Base-by-base conservation (phyloP, 306 rosid genomes). In the Lathyrus oleraceus region DNA sequence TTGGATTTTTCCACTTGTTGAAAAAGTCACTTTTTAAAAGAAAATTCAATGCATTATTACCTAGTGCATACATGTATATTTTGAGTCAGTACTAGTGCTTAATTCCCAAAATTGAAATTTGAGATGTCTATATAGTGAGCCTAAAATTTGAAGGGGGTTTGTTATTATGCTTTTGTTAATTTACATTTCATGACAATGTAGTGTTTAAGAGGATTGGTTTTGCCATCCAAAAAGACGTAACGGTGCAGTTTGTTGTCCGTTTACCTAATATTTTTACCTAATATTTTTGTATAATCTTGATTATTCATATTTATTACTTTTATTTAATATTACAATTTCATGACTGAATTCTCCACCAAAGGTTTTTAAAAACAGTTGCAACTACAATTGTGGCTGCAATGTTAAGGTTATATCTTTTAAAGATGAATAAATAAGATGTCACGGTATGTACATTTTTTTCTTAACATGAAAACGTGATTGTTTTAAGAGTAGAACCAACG, bases 61-160 rank as follows among this genome's bases (percentile, higher is more conserved):
- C 28, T 35, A 0, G 59, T 51, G 60, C 60, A 39, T 61, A 12
- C 45, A n/a, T 43, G 66, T 69, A 51, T 40, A 52, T 35, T 71
- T 44, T 61, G 71, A 76, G 71, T 28, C 1, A 53, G 61, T 56
- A 56, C 38, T 3, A 1, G 43, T 76, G 60, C 61, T 42, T n/a
- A 7, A 53, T 62, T 40, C 43, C 44, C 32, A 44, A 20, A 20
- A 13, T 20, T 77, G 77, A 71, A 57, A 48, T 65, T 9, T 65
- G 28, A 57, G 53, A 57, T 56, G 20, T 21, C 21, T 45, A 35
- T 21, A 30, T 27, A 15, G 45, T 56, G 63, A 47, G 63, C 69
- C 67, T 60, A 23, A 64, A 71, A 7, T 44, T 45, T 62, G 67
- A 62, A 66, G 51, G 54, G 19, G 9, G 52, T 45, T 45, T 45